phyloP scores from a whole-genome alignment of 75 land plant genomes.

The Pseudotsuga menziesii region DNA sequence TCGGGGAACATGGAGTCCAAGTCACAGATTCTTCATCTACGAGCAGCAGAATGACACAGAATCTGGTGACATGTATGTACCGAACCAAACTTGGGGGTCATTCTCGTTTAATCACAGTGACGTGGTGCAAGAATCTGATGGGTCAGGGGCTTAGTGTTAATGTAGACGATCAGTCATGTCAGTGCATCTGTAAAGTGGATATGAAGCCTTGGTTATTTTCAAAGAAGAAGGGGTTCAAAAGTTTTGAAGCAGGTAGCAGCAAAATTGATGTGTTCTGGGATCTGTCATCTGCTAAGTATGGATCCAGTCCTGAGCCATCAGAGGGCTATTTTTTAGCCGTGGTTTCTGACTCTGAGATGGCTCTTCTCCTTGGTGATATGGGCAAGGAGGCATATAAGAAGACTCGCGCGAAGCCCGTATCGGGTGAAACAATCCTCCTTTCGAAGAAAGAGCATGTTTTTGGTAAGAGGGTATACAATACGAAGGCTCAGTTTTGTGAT shows the following conservation, averaged over 20 bases:
- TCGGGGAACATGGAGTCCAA: slow-evolving; percentile 94
- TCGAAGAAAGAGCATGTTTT: slow-evolving; percentile 76
- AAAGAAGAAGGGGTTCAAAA: slow-evolving; percentile 83
- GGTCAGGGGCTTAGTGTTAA: slow-evolving; percentile 85
- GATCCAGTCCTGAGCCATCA: slow-evolving; percentile 75
- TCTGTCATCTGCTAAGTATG: slow-evolving; percentile 74
- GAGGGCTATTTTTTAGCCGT: slow-evolving; percentile 78
- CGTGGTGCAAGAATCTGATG: slow-evolving; percentile 85
- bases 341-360: slow-evolving; percentile 53
- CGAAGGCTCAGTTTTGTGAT: slow-evolving; percentile 78
- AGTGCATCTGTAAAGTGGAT: slow-evolving; percentile 73
- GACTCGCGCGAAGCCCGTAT: slow-evolving; percentile 35
- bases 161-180: slow-evolving; percentile 57
- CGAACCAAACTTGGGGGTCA: slow-evolving; percentile 44
- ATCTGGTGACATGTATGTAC: slow-evolving; percentile 74
- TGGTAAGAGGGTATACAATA: slow-evolving; percentile 66
- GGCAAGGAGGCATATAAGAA: slow-evolving; percentile 66
- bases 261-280: slow-evolving; percentile 85
- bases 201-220: slow-evolving; percentile 93
- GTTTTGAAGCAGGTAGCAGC: slow-evolving; percentile 45
- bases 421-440: slow-evolving; percentile 44
- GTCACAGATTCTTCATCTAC: slow-evolving; percentile 61
- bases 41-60: slow-evolving; percentile 46
- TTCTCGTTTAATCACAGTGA: slow-evolving; percentile 57
- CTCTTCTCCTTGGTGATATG: slow-evolving; percentile 79